Base-by-base conservation (phyloP, 1,284 basidiomycete genomes). In the Vanrija humicola region DNA sequence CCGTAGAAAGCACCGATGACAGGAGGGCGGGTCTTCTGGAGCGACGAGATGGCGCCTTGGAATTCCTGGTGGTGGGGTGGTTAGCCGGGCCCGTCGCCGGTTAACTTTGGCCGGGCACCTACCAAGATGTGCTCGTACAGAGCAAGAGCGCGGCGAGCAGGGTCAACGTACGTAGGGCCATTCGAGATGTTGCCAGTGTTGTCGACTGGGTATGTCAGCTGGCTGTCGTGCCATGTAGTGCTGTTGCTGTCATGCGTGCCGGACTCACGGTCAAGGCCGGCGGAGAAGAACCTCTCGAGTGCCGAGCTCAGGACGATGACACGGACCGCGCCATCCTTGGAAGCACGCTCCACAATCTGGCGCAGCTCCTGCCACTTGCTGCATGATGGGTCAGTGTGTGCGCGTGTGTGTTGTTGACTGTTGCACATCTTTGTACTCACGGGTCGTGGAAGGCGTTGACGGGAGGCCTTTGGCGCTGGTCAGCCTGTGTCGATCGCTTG, bases 1-100 rank as follows among this genome's bases (percentile, higher is more conserved):
- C 91, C 90, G 67, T 93, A 87, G 0, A 89, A 79, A 0, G 93
- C 91, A 0, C 80, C 86, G 53, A 98, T 89, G 55, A 97, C 89
- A 0, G 93, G 93, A 67, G 87, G 86, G 0, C 83, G 82, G 63
- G 86, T 86, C n/a, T 82, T 76, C 63, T 90, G 85, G 0, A 89
- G 82, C 0, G 84, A 78, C 0, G 82, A 78, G 50, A 93, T 88
- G 34, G 84, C 83, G n/a, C 76, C 69, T 77, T 94, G 90, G 75
- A 91, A 89, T 23, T 77, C 70, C 74, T 79, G 44, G 8, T 10
- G 19, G 18, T 39, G 19, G 26, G 29, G 45, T 8, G 18, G 18
- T 21, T 43, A 15, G 12, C 2, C 3, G 40, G 40, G n/a, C n/a
- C n/a, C 40, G n/a, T 12, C 12, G 12, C 34, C 34, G 34, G 47